Evolutionary conservation across 192 early-diverging fungal species (phyloP).

Genomic region (Backusella luteola): DNA sequence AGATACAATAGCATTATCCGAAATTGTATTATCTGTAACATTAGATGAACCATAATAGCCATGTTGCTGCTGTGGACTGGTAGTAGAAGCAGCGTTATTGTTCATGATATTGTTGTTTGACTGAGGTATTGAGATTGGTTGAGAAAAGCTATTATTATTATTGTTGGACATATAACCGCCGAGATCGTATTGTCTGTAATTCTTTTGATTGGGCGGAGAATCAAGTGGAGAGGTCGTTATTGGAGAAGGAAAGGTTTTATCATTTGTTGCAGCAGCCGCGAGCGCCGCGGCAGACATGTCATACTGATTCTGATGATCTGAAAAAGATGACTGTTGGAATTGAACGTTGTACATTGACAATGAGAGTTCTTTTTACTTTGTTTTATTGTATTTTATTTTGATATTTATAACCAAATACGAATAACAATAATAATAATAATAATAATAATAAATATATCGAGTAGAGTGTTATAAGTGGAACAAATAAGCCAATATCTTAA

Average conservation of each 20-base stretch:
- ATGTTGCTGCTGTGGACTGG: not conserved
- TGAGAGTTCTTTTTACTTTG: not conserved
- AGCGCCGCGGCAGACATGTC: not conserved
- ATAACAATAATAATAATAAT: no score
- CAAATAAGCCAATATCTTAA: not conserved
- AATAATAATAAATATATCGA: not conserved
- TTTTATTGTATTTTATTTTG: not conserved
- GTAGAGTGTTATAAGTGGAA: not conserved
- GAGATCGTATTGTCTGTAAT: not conserved
- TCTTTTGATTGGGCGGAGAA: constrained; percentile 23
- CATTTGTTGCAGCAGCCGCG: not conserved
- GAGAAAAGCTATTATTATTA: constrained; percentile 10
- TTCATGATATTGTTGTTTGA: constrained; percentile 2
- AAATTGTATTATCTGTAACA: not conserved
- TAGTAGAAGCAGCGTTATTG: not conserved
- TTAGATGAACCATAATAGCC: not conserved
- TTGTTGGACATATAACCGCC: not conserved
- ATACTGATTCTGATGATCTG: constrained; percentile 15
- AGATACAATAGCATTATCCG: constrained; percentile 17
- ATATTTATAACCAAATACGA: not conserved
- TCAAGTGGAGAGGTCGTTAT: constrained; percentile 26
- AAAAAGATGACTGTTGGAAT: constrained; percentile 10
- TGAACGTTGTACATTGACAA: constrained; percentile 16
- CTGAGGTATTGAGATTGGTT: constrained; percentile 3
- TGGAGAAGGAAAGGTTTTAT: constrained; percentile 23